Evolutionary conservation across 352 stramenopile genomes (phyloP), one percentile per base, ranked within the genome.

Genomic region (Globisporangium cederbergense): DNA sequence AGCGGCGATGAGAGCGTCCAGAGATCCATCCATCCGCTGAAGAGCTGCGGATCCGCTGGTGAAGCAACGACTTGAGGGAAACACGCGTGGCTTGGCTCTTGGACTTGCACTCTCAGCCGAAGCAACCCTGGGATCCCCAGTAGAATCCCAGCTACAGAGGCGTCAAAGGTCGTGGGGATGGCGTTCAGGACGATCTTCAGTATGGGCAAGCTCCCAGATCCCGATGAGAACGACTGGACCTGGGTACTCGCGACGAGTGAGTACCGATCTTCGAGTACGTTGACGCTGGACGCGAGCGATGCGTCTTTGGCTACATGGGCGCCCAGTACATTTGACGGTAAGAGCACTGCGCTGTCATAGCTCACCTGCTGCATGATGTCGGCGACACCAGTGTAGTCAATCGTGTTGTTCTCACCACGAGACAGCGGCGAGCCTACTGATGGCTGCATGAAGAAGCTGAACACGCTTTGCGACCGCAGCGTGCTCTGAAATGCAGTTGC

Each of bases 11-110:
- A 42, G 36, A 76, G 22, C 52, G 75, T 63, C 78, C 78, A 90
- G 2, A 66, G 20, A 32, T 82, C 76, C 43, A 84, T 67, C 81
- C 78, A 90, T 0, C 78, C 81, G 55, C 73, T 81, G 18, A 88
- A 60, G 25, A 68, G 43, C 14, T 80, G 54, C 0, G 73, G 59
- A 22, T 86, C 70, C 0, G 71, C 25, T 16, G 67, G 62, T 3
- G 73, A 54, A 0, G 49, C 50, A 1, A 43, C 55, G 0, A 63
- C 46, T 8, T 67, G 57, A 1, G 60, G 58, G 42, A 66, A 74
- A 22, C 80, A 89, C 16, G 80, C 78, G 4, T 25, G 32, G 5
- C 72, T 71, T 16, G 80, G 77, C 14, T 81, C 70, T 2, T 55
- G 22, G 10, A 88, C 8, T 22, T 43, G 25, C 5, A 86, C 58